Evolutionary conservation across 306 rosid species (phyloP), one percentile per base, ranked within the genome.

Genomic region (Myrica gale): DNA sequence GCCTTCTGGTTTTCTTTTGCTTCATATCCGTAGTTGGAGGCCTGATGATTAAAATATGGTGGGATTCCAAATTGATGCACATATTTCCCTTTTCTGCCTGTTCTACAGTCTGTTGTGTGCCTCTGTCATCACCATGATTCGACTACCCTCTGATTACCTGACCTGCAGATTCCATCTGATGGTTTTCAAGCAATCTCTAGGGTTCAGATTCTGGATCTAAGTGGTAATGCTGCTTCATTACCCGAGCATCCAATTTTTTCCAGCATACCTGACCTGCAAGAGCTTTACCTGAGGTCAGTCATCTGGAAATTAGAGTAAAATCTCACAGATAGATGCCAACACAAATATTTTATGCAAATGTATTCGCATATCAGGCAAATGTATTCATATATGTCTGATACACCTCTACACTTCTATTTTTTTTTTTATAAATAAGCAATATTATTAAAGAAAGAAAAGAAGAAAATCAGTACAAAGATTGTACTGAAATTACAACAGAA

Each of bases 271-370:
- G 76, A 78, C 84, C 79, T 95, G 76, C 96, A 84, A 81, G 97
- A 95, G 86, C 96, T 95, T 74, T 89, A 95, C 85, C 84, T 92
- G 75, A 90, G 98, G 98, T 92, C 57, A 71, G 85, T 87, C 70
- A 74, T 76, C 65, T n/a, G 74, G 74, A 77, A 77, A 44, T n/a
- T 80, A 53, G 62, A 70, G 60, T 16, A 63, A 11, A 7, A 15
- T 3, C 52, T 60, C 17, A 76, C 45, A 44, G 45, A 58, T 26
- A 4, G 74, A 60, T 70, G 71, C 76, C 60, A 69, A 32, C 15
- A 44, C 17, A 74, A 26, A 69, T 10, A 54, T 54, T n/a, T 54
- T 54, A 54, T 20, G 61, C 13, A 23, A 23, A 23, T 23, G 26
- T 23, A 23, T 23, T 23, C 26, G 26, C 26, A 0, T 23, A 23